Evolutionary conservation across 805 yeast genomes (phyloP), one percentile per base, ranked within the genome.

Genomic region (Candida ponderosae): DNA sequence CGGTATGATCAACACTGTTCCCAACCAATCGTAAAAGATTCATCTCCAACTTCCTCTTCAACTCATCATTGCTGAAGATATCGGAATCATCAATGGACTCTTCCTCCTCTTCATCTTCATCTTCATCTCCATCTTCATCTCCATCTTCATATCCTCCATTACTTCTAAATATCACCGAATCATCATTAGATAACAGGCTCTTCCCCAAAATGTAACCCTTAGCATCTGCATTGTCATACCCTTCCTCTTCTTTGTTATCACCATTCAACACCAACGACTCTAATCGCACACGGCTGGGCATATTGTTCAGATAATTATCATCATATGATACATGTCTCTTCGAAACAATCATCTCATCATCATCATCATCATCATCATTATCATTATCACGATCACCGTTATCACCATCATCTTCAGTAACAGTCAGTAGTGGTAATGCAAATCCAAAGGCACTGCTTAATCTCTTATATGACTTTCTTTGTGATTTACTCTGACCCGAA

Each of bases 381-480:
- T n/a, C n/a, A 24, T 20, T 29, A 9, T 16, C 17, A 13, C 20
- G 30, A 19, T 35, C 34, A 13, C 17, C 24, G 8, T 18, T 19
- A 11, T n/a, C n/a, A n/a, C 16, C 30, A 11, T 17, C 14, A 19
- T 43, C 48, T 27, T 56, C 61, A 18, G 49, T 29, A 6, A 57
- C 57, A 1, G 58, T 57, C 20, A 57, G 33, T 18, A 57, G 36
- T 11, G 59, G 47, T 4, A 57, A 35, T 4, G 50, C 37, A 3
- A 57, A 39, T 1, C 62, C 62, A 3, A 54, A n/a, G n/a, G n/a
- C n/a, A n/a, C n/a, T 48, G 33, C 58, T 54, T 14, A 45, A 30
- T 35, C 59, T 44, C 31, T 51, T 54, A 29, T 43, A 43, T 8
- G 24, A 8, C 8, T 6, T 15, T 16, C 31, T 17, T 29, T 11